Evolutionary conservation across 345 rosid genomes (phyloP).

Genomic region (Anacardium occidentale): DNA sequence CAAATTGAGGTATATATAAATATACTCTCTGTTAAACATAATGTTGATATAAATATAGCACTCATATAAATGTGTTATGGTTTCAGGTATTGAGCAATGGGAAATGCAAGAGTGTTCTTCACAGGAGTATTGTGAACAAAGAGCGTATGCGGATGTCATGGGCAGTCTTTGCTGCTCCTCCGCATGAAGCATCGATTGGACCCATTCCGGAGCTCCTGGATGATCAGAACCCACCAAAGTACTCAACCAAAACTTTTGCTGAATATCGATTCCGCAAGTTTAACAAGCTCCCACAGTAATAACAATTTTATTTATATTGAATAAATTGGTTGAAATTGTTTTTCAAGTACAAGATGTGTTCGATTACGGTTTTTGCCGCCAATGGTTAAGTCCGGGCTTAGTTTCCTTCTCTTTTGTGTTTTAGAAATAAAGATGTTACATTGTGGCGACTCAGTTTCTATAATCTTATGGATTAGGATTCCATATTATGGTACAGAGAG

Average conservation of each 20-base stretch:
- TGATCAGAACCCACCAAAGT: constrained; percentile 38
- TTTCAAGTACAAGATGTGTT: too few species aligned
- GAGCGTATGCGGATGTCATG: constrained; percentile 48
- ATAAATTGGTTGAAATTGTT: too few species aligned
- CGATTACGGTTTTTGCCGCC: too few species aligned
- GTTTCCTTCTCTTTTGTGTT: too few species aligned
- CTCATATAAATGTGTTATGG: neutral
- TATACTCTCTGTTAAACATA: neutral
- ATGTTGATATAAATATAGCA: too few species aligned
- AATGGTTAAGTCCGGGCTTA: too few species aligned
- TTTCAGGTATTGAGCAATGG: constrained; percentile 61
- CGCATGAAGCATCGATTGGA: constrained; percentile 40
- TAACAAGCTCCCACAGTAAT: constrained; percentile 44
- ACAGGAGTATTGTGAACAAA: constrained; percentile 49
- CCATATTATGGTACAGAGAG: too few species aligned
- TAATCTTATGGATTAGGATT: too few species aligned
- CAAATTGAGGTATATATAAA: constrained; percentile 43
- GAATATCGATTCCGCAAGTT: constrained; percentile 44
- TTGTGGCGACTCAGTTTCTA: too few species aligned
- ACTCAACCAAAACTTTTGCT: constrained; percentile 39
- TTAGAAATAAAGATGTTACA: too few species aligned
- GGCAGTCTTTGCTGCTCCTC: constrained; percentile 48
- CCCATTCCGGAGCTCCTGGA: constrained; percentile 43
- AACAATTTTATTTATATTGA: too few species aligned
- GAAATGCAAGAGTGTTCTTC: constrained; percentile 48